phyloP scores from a whole-genome alignment of 495 filamentous ascomycete genomes.

The Penicillium roqueforti region DNA sequence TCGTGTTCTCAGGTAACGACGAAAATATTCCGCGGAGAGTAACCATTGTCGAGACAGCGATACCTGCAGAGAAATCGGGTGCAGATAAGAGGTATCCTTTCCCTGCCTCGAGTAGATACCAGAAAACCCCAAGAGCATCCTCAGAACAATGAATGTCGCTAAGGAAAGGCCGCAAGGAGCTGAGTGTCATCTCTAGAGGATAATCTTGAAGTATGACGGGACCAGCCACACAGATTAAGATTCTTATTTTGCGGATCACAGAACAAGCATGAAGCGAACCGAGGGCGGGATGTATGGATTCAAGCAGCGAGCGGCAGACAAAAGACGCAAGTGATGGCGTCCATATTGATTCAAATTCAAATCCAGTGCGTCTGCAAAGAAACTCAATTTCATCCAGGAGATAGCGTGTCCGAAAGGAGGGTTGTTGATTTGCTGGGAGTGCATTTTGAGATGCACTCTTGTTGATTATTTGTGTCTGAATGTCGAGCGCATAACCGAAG shows the following conservation, averaged over 20 bases:
- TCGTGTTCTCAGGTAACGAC: slow-evolving; percentile 62
- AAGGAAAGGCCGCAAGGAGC: slow-evolving; percentile 73
- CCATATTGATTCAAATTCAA: slow-evolving; percentile 67
- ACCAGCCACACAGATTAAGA: slow-evolving; percentile 76
- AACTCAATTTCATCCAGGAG: slow-evolving; percentile 68
- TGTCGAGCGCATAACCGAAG: slow-evolving; percentile 54
- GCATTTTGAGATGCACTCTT: slow-evolving; percentile 55
- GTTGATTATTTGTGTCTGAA: slow-evolving; percentile 61
- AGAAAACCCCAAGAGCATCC: slow-evolving; percentile 80
- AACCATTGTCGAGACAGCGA: slow-evolving; percentile 68
- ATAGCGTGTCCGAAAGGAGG: slow-evolving; percentile 75
- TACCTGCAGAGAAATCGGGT: slow-evolving; percentile 74
- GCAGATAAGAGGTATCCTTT: slow-evolving; percentile 55
- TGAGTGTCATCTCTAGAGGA: slow-evolving; percentile 87
- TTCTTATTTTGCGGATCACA: slow-evolving; percentile 77
- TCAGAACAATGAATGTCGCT: slow-evolving; percentile 83
- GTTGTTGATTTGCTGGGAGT: slow-evolving; percentile 75
- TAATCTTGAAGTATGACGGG: slow-evolving; percentile 66
- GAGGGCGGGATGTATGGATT: slow-evolving; percentile 78
- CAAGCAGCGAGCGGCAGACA: slow-evolving; percentile 71
- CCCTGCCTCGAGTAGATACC: slow-evolving; percentile 75
- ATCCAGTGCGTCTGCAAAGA: slow-evolving; percentile 64
- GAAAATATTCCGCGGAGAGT: slow-evolving; percentile 69
- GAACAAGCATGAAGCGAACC: slow-evolving; percentile 83
- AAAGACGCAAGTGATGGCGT: slow-evolving; percentile 68